phyloP scores from a whole-genome alignment of 306 rosid species.

The Sophora flavescens region DNA sequence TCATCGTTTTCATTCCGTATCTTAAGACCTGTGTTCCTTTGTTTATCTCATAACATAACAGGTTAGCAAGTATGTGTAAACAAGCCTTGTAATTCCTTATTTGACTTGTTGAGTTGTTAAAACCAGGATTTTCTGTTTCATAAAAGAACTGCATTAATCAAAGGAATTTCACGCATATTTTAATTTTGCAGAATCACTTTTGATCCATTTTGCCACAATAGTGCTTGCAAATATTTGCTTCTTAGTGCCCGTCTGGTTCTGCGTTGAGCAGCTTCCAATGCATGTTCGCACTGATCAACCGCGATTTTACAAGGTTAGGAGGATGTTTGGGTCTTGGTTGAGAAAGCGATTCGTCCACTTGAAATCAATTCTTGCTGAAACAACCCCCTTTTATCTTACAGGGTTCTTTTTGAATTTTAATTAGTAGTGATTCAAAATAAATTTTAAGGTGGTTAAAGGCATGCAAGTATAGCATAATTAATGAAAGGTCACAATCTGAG shows the following conservation, averaged over 20 bases:
- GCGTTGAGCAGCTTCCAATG: too few species aligned
- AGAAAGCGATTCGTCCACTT: too few species aligned
- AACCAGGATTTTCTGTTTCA: slow-evolving; percentile 6
- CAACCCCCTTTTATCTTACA: neutral
- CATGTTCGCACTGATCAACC: too few species aligned
- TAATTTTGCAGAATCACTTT: slow-evolving; percentile 13
- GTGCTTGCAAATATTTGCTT: neutral
- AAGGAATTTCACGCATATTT: neutral
- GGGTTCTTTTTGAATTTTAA: neutral
- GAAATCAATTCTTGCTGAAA: too few species aligned
- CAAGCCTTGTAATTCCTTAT: slow-evolving; percentile 1
- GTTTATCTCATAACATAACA: neutral
- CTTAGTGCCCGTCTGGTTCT: too few species aligned
- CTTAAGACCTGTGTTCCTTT: neutral
- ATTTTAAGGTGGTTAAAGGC: neutral
- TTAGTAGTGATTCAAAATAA: neutral
- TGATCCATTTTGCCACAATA: slow-evolving; percentile 25
- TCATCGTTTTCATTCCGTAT: slow-evolving; percentile 15
- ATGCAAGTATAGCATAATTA: slow-evolving; percentile 14
- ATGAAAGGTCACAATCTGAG: neutral
- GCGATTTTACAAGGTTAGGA: too few species aligned
- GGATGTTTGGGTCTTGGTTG: too few species aligned
- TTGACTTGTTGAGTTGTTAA: neutral
- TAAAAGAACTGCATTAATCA: neutral
- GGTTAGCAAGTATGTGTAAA: neutral